phyloP scores from a whole-genome alignment of 2,329 filamentous ascomycete species.

The Fusarium chaquense region DNA sequence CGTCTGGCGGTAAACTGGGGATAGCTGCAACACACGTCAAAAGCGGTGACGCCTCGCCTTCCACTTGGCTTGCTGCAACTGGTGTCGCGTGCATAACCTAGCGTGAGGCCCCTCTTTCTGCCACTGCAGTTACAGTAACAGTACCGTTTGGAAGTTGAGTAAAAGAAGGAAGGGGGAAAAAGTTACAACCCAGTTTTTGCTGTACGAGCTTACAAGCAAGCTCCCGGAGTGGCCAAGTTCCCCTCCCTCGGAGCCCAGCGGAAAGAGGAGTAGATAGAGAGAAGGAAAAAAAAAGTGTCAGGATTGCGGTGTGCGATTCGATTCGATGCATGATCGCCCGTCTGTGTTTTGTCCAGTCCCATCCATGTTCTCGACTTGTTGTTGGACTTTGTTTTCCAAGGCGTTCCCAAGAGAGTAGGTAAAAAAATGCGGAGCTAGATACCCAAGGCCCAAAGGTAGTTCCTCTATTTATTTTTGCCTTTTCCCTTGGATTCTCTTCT shows the following conservation, averaged over 20 bases:
- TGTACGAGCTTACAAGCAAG: constrained; percentile 24
- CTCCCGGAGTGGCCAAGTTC: constrained; percentile 23
- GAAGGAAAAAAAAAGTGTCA: background rate
- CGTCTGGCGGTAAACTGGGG: constrained; percentile 11
- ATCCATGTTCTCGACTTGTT: constrained; percentile 1
- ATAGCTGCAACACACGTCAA: constrained; percentile 28
- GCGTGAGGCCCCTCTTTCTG: constrained; percentile 35
- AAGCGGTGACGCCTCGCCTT: constrained; percentile 42
- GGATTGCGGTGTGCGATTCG: constrained; percentile 38
- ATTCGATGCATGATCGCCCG: constrained; percentile 19
- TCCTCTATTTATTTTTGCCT: constrained; percentile 29
- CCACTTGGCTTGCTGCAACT: constrained; percentile 43
- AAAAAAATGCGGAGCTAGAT: constrained; percentile 39
- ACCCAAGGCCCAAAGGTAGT: constrained; percentile 10
- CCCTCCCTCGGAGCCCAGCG: constrained; percentile 20
- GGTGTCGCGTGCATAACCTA: constrained; percentile 48
- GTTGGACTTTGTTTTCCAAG: constrained; percentile 11
- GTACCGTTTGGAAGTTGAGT: background rate
- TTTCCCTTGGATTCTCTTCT: constrained; percentile 14
- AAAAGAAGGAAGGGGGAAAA: background rate
- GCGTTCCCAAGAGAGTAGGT: constrained; percentile 7
- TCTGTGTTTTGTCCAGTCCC: constrained; percentile 6
- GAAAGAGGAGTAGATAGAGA: constrained; percentile 2
- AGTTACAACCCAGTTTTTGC: constrained; percentile 27
- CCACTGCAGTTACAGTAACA: constrained; percentile 7